A percentile compares a stretch with the other conserved stretches of the same genome.
Conservation (phyloP, 2,329 filamentous ascomycete species). For the Ambrosiella beaveri region DNA sequence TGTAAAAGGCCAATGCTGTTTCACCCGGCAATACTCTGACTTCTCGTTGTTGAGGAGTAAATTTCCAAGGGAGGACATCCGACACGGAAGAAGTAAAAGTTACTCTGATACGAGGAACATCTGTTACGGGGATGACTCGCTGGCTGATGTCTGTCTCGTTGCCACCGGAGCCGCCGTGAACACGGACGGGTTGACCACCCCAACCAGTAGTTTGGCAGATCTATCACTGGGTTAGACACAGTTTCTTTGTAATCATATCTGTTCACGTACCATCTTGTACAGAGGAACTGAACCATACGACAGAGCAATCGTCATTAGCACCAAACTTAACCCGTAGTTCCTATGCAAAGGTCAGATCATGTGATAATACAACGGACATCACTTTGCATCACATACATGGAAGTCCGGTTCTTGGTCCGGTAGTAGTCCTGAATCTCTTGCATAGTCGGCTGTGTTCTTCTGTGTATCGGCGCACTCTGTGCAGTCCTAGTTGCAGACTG, state of each 20-base stretch:
- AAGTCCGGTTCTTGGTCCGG: constrained; percentile 49
- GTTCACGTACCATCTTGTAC: constrained; percentile 60
- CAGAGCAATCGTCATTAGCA: constrained; percentile 61
- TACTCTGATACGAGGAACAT: constrained; percentile 72
- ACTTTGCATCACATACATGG: constrained; percentile 20
- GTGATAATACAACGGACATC: neutral
- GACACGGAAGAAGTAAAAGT: constrained; percentile 94
- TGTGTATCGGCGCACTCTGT: constrained; percentile 17
- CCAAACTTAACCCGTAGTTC: constrained; percentile 60
- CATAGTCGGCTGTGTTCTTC: constrained; percentile 29
- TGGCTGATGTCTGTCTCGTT: constrained; percentile 48
- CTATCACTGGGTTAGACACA: constrained; percentile 22
- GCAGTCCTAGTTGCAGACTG: constrained; percentile 14
- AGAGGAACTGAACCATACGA: constrained; percentile 72
- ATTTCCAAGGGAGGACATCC: constrained; percentile 93
- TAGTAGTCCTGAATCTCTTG: constrained; percentile 48
- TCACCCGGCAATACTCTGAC: constrained; percentile 89
- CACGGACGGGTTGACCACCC: constrained; percentile 83
- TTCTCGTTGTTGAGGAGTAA: constrained; percentile 89
- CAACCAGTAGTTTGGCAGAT: constrained; percentile 78
- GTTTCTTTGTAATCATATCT: neutral
- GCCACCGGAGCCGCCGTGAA: constrained; percentile 38
- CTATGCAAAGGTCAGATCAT: constrained; percentile 22
- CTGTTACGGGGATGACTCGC: constrained; percentile 64
- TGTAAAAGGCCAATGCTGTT: constrained; percentile 94